phyloP scores from a whole-genome alignment of 1,139 yeast genomes.

The Candida smagusa region DNA sequence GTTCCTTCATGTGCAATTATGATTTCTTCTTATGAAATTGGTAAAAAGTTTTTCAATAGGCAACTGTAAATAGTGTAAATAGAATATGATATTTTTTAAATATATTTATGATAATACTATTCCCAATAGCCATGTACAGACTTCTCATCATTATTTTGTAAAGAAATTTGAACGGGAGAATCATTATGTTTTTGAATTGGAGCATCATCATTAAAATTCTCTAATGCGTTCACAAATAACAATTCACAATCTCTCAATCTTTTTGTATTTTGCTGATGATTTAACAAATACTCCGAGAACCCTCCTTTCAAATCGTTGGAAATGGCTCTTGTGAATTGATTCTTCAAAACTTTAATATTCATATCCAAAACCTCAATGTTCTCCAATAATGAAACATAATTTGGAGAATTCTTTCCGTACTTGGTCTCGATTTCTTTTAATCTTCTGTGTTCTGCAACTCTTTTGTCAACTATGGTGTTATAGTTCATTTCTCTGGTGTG shows the following conservation, averaged over 20 bases:
- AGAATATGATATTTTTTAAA: not conserved
- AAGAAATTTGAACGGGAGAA: no score
- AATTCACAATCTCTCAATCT: slow-evolving; percentile 29
- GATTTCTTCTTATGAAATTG: slow-evolving; percentile 93
- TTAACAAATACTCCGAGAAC: slow-evolving; percentile 38
- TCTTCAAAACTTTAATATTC: slow-evolving; percentile 48
- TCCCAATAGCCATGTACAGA: not conserved
- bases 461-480: slow-evolving; percentile 29
- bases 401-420: slow-evolving; percentile 43
- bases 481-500: slow-evolving; percentile 50
- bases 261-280: slow-evolving; percentile 32
- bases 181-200: no score
- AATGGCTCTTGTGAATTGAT: slow-evolving; percentile 48
- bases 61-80: not conserved
- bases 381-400: slow-evolving; percentile 42
- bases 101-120: not conserved
- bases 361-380: slow-evolving; percentile 46
- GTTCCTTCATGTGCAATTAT: slow-evolving; percentile 98
- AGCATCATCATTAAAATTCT: no score
- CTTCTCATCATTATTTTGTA: no score
- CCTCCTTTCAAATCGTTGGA: slow-evolving; percentile 43
- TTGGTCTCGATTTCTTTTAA: slow-evolving; percentile 41
- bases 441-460: slow-evolving; percentile 32
- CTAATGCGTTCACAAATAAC: slow-evolving; percentile 13
- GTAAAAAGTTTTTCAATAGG: slow-evolving; percentile 59